These are phyloP conservation scores for Leishmania arabica DNA, from an alignment of 208 protist species.

Conservation along the genomic window DNA sequence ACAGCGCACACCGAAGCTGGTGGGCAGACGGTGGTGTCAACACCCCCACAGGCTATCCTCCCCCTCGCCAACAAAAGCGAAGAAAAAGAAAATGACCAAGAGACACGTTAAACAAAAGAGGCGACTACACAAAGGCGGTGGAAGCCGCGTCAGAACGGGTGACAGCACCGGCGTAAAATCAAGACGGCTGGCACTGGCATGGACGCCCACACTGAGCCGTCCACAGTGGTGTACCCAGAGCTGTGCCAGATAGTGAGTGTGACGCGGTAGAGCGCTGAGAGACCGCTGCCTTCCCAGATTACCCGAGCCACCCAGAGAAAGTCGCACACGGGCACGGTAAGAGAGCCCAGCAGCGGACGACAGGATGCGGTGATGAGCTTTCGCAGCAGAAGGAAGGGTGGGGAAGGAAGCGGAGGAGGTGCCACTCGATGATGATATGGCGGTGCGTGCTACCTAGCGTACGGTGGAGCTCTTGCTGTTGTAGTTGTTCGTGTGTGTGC, in stretches of 20 bases:
- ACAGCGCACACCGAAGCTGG: background rate
- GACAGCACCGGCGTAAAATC: background rate
- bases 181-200: background rate
- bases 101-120: background rate
- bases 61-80: background rate
- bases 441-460: background rate
- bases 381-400: background rate
- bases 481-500: background rate
- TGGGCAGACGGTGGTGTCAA: background rate
- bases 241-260: background rate
- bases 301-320: background rate
- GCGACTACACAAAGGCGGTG: background rate
- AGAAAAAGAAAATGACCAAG: too few species aligned
- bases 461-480: background rate
- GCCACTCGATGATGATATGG: background rate
- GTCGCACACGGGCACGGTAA: slow-evolving; percentile 5
- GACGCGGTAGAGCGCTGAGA: background rate
- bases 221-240: background rate
- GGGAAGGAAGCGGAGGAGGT: background rate
- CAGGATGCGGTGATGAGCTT: background rate
- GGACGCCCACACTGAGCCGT: background rate
- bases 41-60: too few species aligned
- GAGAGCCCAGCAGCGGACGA: background rate
- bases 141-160: background rate
- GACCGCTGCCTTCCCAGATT: background rate